Conservation (phyloP, 148 eudicot species). For the Hydrangea macrophylla region DNA sequence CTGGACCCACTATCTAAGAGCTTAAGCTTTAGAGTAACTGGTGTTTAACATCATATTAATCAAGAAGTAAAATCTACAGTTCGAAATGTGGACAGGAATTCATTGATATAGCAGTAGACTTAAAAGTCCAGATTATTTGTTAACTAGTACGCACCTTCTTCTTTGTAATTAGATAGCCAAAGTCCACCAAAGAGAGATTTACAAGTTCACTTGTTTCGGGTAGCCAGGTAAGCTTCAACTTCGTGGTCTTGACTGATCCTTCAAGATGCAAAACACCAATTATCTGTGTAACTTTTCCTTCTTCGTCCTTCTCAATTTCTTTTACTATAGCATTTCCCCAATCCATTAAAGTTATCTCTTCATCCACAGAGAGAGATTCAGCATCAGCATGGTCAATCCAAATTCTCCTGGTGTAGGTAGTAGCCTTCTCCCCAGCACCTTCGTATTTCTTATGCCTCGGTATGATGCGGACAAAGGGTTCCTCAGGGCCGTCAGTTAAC, state of each 20-base stretch:
- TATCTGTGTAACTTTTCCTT: slow-evolving; percentile 60
- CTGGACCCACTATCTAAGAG: no score
- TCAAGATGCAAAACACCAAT: slow-evolving; percentile 74
- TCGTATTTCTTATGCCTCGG: slow-evolving; percentile 88
- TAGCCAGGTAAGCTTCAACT: slow-evolving; percentile 94
- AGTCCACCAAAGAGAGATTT: slow-evolving; percentile 69
- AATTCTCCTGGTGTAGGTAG: slow-evolving; percentile 65
- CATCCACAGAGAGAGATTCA: slow-evolving; percentile 55
- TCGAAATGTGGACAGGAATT: background rate
- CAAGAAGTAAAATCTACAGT: background rate
- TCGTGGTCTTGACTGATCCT: slow-evolving; percentile 96
- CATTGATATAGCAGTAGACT: background rate
- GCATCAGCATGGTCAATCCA: slow-evolving; percentile 93
- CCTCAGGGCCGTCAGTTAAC: slow-evolving; percentile 75
- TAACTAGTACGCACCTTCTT: slow-evolving; percentile 61
- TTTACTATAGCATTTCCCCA: slow-evolving; percentile 97
- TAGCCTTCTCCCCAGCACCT: slow-evolving; percentile 86
- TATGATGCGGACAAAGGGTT: slow-evolving; percentile 66
- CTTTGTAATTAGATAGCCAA: slow-evolving; percentile 82
- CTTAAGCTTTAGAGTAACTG: no score
- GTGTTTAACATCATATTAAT: no score
- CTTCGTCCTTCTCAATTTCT: slow-evolving; percentile 65
- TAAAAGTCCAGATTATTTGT: background rate
- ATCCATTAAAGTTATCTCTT: slow-evolving; percentile 93
- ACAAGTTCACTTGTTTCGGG: slow-evolving; percentile 77